These are phyloP conservation scores for Trichomonas vaginalis DNA, from an alignment of 208 protist species.

Conservation along the genomic window DNA sequence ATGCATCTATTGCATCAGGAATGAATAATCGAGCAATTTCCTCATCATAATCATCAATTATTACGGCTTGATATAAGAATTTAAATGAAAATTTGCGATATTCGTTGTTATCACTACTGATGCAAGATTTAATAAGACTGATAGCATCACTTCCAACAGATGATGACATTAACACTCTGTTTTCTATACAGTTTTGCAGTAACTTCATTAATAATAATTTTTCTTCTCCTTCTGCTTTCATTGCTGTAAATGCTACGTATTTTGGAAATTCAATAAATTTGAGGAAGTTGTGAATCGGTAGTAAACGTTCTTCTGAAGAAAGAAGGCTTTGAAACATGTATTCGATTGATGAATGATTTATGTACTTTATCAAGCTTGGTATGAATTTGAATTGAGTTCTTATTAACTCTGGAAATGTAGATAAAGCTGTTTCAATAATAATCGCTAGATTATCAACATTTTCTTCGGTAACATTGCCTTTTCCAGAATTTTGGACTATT, in stretches of 20 bases:
- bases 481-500: background rate
- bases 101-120: background rate
- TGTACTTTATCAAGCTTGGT: background rate
- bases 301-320: background rate
- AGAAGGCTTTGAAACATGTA: background rate
- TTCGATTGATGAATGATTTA: background rate
- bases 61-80: background rate
- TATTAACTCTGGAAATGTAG: background rate
- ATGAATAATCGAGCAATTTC: background rate
- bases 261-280: background rate
- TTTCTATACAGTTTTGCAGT: background rate
- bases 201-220: background rate
- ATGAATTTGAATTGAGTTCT: background rate
- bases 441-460: background rate
- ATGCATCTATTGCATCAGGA: background rate
- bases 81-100: background rate
- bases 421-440: background rate
- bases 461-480: background rate
- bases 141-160: background rate
- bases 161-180: background rate
- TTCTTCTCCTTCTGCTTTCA: background rate
- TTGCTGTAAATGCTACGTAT: background rate
- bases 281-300: background rate
- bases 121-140: background rate
- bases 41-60: background rate